Conservation (phyloP, 306 rosid genomes). For the Vicia sativa region DNA sequence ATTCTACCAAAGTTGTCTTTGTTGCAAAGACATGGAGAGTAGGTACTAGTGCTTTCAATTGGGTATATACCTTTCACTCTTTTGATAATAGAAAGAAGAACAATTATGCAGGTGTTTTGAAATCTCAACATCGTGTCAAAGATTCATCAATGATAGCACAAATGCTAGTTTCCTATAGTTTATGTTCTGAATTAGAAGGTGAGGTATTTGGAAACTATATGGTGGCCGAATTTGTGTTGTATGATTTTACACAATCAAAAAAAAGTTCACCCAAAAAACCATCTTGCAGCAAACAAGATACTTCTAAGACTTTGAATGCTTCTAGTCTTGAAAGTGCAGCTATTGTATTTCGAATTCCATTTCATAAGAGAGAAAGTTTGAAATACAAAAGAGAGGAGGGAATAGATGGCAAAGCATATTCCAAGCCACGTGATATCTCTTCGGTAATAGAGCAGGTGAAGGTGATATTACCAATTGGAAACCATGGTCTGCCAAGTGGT, state of each 20-base stretch:
- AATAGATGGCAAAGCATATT: slow-evolving; percentile 38
- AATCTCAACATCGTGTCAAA: slow-evolving; percentile 49
- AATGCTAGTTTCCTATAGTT: slow-evolving; percentile 76
- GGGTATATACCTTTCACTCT: slow-evolving; percentile 80
- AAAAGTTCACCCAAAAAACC: slow-evolving; percentile 44
- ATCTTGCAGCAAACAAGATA: slow-evolving; percentile 33
- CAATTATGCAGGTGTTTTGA: slow-evolving; percentile 46
- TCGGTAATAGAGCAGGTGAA: slow-evolving; percentile 52
- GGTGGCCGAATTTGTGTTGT: slow-evolving; percentile 72
- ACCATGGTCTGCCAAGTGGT: slow-evolving; percentile 66
- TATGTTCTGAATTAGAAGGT: slow-evolving; percentile 63
- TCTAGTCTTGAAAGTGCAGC: slow-evolving; percentile 73
- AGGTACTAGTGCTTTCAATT: slow-evolving; percentile 52
- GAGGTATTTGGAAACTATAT: slow-evolving; percentile 62
- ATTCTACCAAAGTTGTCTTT: slow-evolving; percentile 63
- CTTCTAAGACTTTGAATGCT: slow-evolving; percentile 46
- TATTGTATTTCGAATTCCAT: slow-evolving; percentile 69
- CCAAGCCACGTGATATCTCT: slow-evolving; percentile 42
- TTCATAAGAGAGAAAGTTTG: slow-evolving; percentile 61
- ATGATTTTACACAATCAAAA: slow-evolving; percentile 73
- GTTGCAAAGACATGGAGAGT: slow-evolving; percentile 79
- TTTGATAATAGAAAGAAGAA: slow-evolving; percentile 55
- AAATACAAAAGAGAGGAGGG: slow-evolving; percentile 52
- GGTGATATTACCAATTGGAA: slow-evolving; percentile 77
- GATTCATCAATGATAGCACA: slow-evolving; percentile 75